These are phyloP conservation scores for Amylostereum chailletii DNA, from an alignment of 1,284 basidiomycete species.

Conservation along the genomic window DNA sequence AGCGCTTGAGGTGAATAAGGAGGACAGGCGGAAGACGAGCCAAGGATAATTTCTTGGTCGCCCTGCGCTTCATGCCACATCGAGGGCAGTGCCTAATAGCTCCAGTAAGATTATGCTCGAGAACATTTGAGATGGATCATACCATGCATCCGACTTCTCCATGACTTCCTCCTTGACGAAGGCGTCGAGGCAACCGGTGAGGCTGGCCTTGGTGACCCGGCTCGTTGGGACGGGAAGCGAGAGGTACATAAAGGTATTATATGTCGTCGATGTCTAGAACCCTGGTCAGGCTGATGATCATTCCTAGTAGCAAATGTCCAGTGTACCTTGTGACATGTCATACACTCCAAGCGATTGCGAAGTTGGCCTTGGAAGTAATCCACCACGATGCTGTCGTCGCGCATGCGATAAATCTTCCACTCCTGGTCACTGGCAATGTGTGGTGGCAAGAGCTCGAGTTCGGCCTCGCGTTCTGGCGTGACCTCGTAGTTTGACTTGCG, in stretches of 20 bases:
- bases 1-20: conserved; percentile 94
- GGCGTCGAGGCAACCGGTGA: conserved; percentile 81
- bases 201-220: conserved; percentile 56
- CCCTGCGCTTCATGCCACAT: conserved; percentile 81
- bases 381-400: conserved; percentile 92
- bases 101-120: not conserved
- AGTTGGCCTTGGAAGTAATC: conserved; percentile 99
- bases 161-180: conserved; percentile 90
- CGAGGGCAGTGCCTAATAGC: conserved; percentile 78
- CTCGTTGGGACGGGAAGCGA: conserved; percentile 81
- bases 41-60: conserved; percentile 80
- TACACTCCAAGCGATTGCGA: conserved; percentile 81
- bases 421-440: conserved; percentile 91
- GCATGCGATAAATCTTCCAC: conserved; percentile 86
- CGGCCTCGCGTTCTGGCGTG: conserved; percentile 82
- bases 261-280: conserved; percentile 88
- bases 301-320: not conserved
- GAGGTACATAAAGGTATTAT: conserved; percentile 96
- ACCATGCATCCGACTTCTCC: conserved; percentile 95
- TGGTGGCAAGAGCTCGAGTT: conserved; percentile 79
- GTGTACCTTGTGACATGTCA: conserved; percentile 82
- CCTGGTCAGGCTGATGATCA: conserved; percentile 1
- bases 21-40: conserved; percentile 90
- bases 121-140: conserved; percentile 17
- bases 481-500: conserved; percentile 65